Percentiles rank a stretch among this genome's conserved stretches.
Evolutionary conservation across 2,329 filamentous ascomycete species (phyloP).

Genomic region (Cercospora citrullina): DNA sequence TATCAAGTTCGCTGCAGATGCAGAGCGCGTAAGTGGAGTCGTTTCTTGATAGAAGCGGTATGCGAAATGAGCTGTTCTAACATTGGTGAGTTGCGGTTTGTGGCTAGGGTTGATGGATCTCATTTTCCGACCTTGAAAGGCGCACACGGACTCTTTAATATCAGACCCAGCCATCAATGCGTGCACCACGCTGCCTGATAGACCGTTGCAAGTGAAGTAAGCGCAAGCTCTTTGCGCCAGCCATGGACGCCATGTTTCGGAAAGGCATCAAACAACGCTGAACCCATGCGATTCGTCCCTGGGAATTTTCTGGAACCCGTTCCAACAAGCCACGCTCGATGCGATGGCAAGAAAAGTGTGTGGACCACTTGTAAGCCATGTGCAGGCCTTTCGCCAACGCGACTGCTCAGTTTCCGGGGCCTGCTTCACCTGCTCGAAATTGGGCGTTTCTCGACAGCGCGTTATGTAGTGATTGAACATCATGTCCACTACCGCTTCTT

Average conservation of each 20-base stretch:
- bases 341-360: background rate
- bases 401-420: background rate
- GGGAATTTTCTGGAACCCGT: background rate
- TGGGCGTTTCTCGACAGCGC: background rate
- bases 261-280: background rate
- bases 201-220: background rate
- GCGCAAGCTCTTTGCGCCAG: background rate
- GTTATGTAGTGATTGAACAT: background rate
- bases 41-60: background rate
- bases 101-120: background rate
- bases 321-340: background rate
- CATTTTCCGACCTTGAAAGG: background rate
- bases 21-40: background rate
- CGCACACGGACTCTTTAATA: background rate
- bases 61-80: background rate
- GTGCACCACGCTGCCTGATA: background rate
- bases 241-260: background rate
- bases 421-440: background rate
- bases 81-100: background rate
- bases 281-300: background rate
- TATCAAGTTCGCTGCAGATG: background rate
- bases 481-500: constrained; percentile 37
- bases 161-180: background rate
- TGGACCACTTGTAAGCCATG: background rate
- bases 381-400: background rate